Conservation (phyloP, 116 monocot genomes). For the Zostera marina region DNA sequence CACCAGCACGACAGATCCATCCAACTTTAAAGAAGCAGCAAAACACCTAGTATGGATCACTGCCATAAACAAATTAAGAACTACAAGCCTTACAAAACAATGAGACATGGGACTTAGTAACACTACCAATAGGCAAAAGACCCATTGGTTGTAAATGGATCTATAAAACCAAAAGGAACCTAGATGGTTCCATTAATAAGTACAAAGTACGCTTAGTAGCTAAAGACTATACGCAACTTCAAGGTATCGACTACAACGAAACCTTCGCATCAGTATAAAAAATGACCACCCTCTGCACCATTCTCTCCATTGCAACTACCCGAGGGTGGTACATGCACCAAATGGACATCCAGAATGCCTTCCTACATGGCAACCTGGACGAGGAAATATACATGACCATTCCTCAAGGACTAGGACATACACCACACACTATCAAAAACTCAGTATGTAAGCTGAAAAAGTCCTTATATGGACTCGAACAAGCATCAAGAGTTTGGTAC, state of each 20-base stretch:
- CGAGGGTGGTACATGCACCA: not conserved
- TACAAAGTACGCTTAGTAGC: conserved; percentile 1
- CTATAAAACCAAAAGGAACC: not conserved
- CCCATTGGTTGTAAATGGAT: conserved; percentile 5
- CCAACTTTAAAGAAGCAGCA: too few relatives aligned
- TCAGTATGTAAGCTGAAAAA: conserved; percentile 6
- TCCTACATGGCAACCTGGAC: conserved; percentile 6
- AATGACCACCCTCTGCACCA: not conserved
- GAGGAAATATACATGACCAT: conserved; percentile 3
- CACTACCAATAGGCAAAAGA: conserved; percentile 2
- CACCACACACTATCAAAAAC: not conserved
- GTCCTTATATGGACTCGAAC: conserved; percentile 8
- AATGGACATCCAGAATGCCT: too few relatives aligned
- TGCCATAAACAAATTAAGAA: not conserved
- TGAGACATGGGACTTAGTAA: conserved; percentile 4
- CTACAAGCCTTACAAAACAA: not conserved
- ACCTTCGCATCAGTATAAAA: conserved; percentile 3
- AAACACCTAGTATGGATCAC: not conserved
- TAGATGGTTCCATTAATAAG: not conserved
- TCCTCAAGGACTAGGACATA: not conserved
- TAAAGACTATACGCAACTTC: conserved; percentile 1
- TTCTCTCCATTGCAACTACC: not conserved
- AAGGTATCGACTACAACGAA: conserved; percentile 1
- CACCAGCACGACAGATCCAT: not conserved
- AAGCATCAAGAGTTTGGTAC: too few relatives aligned